Percentiles rank a stretch among this genome's conserved stretches.
Conservation (phyloP, 2,329 filamentous ascomycete species). For the Pyricularia sp. region DNA sequence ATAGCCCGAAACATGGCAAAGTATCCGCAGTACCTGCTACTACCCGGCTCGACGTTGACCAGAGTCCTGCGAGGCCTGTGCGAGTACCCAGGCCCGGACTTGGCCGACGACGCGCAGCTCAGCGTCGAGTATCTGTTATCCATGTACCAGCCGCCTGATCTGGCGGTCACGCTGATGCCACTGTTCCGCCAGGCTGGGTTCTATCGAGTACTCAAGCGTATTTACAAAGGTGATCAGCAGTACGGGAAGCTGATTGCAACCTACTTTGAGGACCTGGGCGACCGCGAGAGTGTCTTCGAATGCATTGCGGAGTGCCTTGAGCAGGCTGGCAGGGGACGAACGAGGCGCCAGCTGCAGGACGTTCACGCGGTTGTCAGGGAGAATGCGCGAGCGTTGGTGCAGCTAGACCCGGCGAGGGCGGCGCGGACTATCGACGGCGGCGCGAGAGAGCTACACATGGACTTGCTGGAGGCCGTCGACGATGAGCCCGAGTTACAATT, state of each 20-base stretch:
- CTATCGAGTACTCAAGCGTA: constrained; percentile 80
- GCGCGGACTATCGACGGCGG: constrained; percentile 52
- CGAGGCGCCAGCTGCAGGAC: constrained; percentile 57
- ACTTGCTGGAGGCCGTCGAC: constrained; percentile 48
- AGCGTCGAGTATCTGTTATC: constrained; percentile 92
- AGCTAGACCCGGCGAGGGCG: constrained; percentile 50
- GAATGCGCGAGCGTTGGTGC: constrained; percentile 53
- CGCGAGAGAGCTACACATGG: constrained; percentile 51
- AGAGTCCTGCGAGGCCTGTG: constrained; percentile 73
- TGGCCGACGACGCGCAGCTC: constrained; percentile 90
- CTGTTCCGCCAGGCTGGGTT: constrained; percentile 71
- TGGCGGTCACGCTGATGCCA: constrained; percentile 57
- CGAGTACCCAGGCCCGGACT: constrained; percentile 63
- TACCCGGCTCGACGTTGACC: constrained; percentile 75
- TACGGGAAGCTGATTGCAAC: constrained; percentile 65
- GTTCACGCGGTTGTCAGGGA: constrained; percentile 53
- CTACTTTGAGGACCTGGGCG: constrained; percentile 75
- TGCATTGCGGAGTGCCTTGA: constrained; percentile 62
- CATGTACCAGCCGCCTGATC: constrained; percentile 78
- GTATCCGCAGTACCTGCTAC: constrained; percentile 86
- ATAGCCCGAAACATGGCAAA: constrained; percentile 91
- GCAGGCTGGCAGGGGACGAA: constrained; percentile 32
- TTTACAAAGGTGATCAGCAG: constrained; percentile 68
- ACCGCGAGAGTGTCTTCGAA: constrained; percentile 62
- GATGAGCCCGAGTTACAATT: constrained; percentile 55